Base-by-base conservation (phyloP, 2,329 filamentous ascomycete species). In the Arthrinium puccinioides region DNA sequence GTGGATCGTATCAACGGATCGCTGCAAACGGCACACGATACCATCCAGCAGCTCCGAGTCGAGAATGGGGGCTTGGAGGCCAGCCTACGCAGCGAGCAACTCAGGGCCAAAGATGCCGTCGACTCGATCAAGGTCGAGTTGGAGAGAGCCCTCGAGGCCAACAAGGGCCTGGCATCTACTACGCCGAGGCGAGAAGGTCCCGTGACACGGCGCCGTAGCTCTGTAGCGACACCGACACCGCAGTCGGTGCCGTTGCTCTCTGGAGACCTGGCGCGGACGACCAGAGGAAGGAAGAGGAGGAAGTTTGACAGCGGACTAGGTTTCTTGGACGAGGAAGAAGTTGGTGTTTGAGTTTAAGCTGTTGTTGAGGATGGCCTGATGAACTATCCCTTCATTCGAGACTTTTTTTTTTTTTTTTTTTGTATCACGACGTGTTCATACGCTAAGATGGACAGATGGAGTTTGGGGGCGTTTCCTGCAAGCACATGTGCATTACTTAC, bases 301-400 rank as follows among this genome's bases (percentile, higher is more conserved):
- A 61, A 65, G 40, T 65, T 69, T 44, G 74, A 79, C 51, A 76
- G 71, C 37, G 75, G 74, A 0, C 48, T 79, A 34, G 72, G 72
- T 0, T 59, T 79, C 18, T 44, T 76, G 51, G 71, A 74, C 20
- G 73, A 77, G 48, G 72, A 75, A 24, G 67, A 69, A 37, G 54
- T 49, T 8, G 41, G 39, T 18, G n/a, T 31, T 18, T 40, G 24
- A n/a, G n/a, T n/a, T n/a, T n/a, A n/a, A n/a, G n/a, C n/a, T n/a
- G n/a, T n/a, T n/a, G n/a, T n/a, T n/a, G n/a, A n/a, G n/a, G n/a
- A n/a, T n/a, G n/a, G n/a, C n/a, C n/a, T n/a, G n/a, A n/a, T n/a
- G n/a, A n/a, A n/a, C n/a, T n/a, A n/a, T n/a, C n/a, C n/a, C n/a
- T n/a, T n/a, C n/a, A n/a, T n/a, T n/a, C n/a, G n/a, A n/a, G n/a